Percentiles rank a stretch among this genome's conserved stretches.
phyloP scores from a whole-genome alignment of 352 stramenopile species.

The Phytophthora citrophthora region DNA sequence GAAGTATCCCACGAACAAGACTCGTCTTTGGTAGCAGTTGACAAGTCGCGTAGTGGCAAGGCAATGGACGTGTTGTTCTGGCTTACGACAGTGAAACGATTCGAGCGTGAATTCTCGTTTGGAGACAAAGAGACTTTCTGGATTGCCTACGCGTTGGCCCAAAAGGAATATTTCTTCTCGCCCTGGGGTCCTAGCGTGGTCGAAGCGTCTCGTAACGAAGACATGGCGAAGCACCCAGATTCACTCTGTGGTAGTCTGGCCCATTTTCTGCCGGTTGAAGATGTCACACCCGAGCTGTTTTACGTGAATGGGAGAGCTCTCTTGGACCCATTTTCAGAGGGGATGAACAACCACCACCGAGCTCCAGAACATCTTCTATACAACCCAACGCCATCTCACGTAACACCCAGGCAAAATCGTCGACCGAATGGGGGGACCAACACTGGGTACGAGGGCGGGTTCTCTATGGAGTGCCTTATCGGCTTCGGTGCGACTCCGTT shows the following conservation, averaged over 20 bases:
- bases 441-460: slow-evolving; percentile 28
- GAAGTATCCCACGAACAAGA: slow-evolving; percentile 64
- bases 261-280: slow-evolving; percentile 52
- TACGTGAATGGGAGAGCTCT: slow-evolving; percentile 64
- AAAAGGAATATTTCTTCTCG: slow-evolving; percentile 63
- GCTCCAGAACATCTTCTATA: slow-evolving; percentile 42
- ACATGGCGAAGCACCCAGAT: slow-evolving; percentile 51
- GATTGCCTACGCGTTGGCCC: slow-evolving; percentile 63
- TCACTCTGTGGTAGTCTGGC: slow-evolving; percentile 65
- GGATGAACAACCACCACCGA: slow-evolving; percentile 27
- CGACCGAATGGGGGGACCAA: slow-evolving; percentile 16
- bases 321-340: slow-evolving; percentile 44
- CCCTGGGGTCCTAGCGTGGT: slow-evolving; percentile 59
- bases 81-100: slow-evolving; percentile 56
- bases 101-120: slow-evolving; percentile 51
- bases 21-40: slow-evolving; percentile 63
- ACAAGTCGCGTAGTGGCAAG: slow-evolving; percentile 39
- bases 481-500: slow-evolving; percentile 46
- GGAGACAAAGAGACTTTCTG: slow-evolving; percentile 79
- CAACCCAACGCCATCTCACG: slow-evolving; percentile 46
- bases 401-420: slow-evolving; percentile 48
- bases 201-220: slow-evolving; percentile 49
- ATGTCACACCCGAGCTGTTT: slow-evolving; percentile 42
- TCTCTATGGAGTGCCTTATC: slow-evolving; percentile 49
- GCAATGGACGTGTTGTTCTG: slow-evolving; percentile 60